These are phyloP conservation scores for Ogataea allantospora DNA, from an alignment of 805 yeast species.

Conservation along the genomic window DNA sequence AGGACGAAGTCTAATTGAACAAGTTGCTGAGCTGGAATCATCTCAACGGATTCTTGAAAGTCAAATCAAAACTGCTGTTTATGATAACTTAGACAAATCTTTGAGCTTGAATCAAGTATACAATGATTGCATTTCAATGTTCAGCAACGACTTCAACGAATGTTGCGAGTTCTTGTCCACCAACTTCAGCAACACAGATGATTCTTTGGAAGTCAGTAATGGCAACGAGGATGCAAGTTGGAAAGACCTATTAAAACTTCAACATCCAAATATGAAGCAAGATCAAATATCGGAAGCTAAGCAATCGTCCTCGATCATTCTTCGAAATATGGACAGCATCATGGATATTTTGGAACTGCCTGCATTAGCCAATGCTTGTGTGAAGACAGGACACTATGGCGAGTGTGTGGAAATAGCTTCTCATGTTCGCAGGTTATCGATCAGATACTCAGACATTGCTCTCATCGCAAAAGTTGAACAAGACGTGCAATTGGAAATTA, in stretches of 20 bases:
- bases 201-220: slow-evolving; percentile 9
- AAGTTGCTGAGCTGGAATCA: slow-evolving; percentile 70
- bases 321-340: slow-evolving; percentile 65
- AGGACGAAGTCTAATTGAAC: slow-evolving; percentile 52
- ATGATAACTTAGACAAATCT: slow-evolving; percentile 44
- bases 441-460: slow-evolving; percentile 62
- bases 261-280: slow-evolving; percentile 15
- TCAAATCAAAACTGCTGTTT: slow-evolving; percentile 41
- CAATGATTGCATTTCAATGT: slow-evolving; percentile 35
- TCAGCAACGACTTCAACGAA: slow-evolving; percentile 33
- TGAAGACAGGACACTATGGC: slow-evolving; percentile 80
- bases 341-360: slow-evolving; percentile 84
- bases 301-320: slow-evolving; percentile 37
- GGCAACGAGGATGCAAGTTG: slow-evolving; percentile 19
- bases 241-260: slow-evolving; percentile 24
- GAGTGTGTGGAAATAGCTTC: slow-evolving; percentile 85
- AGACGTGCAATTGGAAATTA: slow-evolving; percentile 55
- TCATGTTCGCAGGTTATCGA: slow-evolving; percentile 63
- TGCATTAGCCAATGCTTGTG: slow-evolving; percentile 77
- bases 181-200: slow-evolving; percentile 29
- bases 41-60: slow-evolving; percentile 47
- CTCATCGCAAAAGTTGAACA: slow-evolving; percentile 49
- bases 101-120: slow-evolving; percentile 36
- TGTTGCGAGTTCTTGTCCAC: slow-evolving; percentile 33
- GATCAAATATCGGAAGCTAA: slow-evolving; percentile 11